Conservation (phyloP, 108 stramenopile genomes). For the Phaeodactylum tricornutum region DNA sequence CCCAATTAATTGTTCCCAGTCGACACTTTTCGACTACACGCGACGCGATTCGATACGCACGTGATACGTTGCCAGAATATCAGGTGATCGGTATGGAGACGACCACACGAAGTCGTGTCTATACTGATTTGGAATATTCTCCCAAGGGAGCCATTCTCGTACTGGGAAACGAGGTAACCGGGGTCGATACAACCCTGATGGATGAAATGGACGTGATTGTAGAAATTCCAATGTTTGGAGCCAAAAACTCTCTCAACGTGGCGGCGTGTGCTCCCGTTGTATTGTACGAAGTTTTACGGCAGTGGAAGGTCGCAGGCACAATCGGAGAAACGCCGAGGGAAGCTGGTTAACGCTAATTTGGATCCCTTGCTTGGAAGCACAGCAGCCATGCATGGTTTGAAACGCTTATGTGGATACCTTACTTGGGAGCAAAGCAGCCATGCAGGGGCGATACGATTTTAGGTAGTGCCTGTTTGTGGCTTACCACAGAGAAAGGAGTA, state of each 20-base stretch:
- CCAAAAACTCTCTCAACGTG: slow-evolving; percentile 82
- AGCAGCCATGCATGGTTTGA: no score
- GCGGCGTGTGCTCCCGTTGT: slow-evolving; percentile 83
- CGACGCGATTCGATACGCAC: slow-evolving; percentile 22
- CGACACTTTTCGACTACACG: slow-evolving; percentile 60
- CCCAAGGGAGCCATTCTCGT: slow-evolving; percentile 47
- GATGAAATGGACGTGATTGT: slow-evolving; percentile 44
- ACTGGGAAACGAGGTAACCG: slow-evolving; percentile 82
- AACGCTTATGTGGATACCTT: no score
- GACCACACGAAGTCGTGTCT: slow-evolving; percentile 49
- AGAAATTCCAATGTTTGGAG: slow-evolving; percentile 80
- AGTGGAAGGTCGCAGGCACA: slow-evolving; percentile 60
- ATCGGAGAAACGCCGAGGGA: no score
- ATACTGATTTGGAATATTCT: slow-evolving; percentile 36
- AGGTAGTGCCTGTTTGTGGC: no score
- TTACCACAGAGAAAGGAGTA: no score
- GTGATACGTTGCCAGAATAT: slow-evolving; percentile 9
- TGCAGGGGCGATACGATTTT: no score
- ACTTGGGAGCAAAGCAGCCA: no score
- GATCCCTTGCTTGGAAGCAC: no score
- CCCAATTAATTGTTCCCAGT: slow-evolving; percentile 44
- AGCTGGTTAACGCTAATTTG: no score
- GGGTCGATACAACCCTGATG: slow-evolving; percentile 8
- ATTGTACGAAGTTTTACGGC: slow-evolving; percentile 70
- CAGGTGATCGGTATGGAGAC: slow-evolving; percentile 72